Base-by-base conservation (phyloP, 2,329 filamentous ascomycete genomes). In the Leptographium flavum region DNA sequence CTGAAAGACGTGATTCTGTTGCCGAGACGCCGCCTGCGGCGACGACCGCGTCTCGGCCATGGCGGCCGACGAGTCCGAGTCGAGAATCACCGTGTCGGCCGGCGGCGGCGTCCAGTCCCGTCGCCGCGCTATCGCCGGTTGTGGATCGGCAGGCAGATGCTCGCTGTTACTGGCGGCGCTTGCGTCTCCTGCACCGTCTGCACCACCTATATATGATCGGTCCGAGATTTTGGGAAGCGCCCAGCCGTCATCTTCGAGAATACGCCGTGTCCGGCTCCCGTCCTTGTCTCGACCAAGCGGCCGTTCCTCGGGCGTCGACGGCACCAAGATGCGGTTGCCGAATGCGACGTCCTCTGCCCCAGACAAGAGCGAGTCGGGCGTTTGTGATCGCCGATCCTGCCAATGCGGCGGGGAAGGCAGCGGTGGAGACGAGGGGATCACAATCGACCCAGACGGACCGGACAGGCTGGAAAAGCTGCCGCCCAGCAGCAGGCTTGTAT, bases 21-120 rank as follows among this genome's bases (percentile, higher is more conserved):
- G 42, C 6, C 40, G 41, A 2, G 54, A 51, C 10, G 44, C 28
- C 8, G 45, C 41, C 2, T 35, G 39, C 1, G 49, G 43, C 11
- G 53, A 48, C 1, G 51, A 50, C 45, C 41, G 44, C 9, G 61
- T 41, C 39, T 63, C 64, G 15, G 52, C 50, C 6, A 54, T 43
- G 30, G 59, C 53, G 0, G 64, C 62, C 2, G 41, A 36, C 1
- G 60, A 58, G 7, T 58, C 59, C 0, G 59, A 57, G 3, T 58
- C n/a, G 1, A 36, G 13, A 1, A 23, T 2, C 1, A 39, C 38
- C 3, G 48, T 50, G 17, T 50, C 52, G n/a, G 50, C 33, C 49
- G 53, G 46, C 4, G 76, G 71, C 2, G 81, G 83, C 1, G 83
- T 87, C 83, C 83, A 87, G 47, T 79, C 70, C 14, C 63, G 55